Evolutionary conservation across 495 filamentous ascomycete species (phyloP), one percentile per base, ranked within the genome.

Genomic region (Talaromyces proteolyticus): DNA sequence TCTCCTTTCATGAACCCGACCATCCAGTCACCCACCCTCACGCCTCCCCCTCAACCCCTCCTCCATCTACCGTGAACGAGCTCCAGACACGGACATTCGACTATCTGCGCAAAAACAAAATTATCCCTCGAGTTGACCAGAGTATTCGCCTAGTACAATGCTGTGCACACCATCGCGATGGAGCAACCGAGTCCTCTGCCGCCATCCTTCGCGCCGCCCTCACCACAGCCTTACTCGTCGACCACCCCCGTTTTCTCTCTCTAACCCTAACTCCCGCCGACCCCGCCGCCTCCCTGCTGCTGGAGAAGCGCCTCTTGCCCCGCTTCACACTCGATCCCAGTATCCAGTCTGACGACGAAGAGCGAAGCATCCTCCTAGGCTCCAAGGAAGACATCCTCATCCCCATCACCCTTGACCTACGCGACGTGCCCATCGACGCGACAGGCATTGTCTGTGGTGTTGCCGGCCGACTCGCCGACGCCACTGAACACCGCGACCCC

Each of bases 371-470:
- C 4, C 73, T 97, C 1, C 78, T 94, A 0, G 92, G 93, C 11
- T 84, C 84, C 23, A 88, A 85, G 39, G 86, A 89, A 42, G 86
- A 89, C 44, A 78, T 81, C 25, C 78, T 96, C 14, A 81, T 97
- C 12, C 91, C 93, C 0, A 93, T 98, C 53, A 92, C 87, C 53
- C 77, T 98, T 2, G 90, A 96, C 56, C 73, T 98, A 44, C 78
- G 78, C 18, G 81, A 84, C 23, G 73, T 97, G 3, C 89, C 91
- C 1, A 75, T 91, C 19, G 91, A 96, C 64, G 90, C 88, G 3
- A 95, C 90, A 1, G 93, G 93, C 26, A 95, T 96, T 47, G 89
- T 96, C 29, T 95, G 89, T 56, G 91, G 91, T 6, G 88, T 96
- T 17, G 91, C 91, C 1, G 87, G 89, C 12, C 79, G 79, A 53